Conservation (phyloP, 164 flowering plant genomes). For the Vitis amurensis region DNA sequence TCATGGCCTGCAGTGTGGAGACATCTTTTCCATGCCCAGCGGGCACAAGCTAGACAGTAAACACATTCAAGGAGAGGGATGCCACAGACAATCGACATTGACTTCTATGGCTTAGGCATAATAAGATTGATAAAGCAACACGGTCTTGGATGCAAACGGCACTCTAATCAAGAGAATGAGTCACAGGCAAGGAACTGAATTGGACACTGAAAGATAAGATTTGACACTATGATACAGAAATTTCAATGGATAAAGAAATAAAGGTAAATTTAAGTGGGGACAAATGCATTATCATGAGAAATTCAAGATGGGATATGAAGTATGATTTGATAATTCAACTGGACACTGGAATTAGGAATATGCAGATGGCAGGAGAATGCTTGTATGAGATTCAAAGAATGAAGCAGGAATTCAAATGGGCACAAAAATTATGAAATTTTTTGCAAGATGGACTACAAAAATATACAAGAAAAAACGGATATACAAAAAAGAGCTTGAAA, state of each 20-base stretch:
- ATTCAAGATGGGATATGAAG: background rate
- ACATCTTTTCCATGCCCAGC: constrained; percentile 64
- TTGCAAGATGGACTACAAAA: background rate
- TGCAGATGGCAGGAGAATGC: background rate
- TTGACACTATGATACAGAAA: background rate
- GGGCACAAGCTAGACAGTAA: constrained; percentile 47
- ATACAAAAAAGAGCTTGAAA: background rate
- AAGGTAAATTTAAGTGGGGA: background rate
- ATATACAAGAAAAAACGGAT: background rate
- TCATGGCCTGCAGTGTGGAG: constrained; percentile 61
- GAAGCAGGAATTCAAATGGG: too few relatives aligned
- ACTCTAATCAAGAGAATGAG: background rate
- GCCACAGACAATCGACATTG: constrained; percentile 52
- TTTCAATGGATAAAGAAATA: background rate
- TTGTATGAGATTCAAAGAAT: too few relatives aligned
- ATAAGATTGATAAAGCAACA: background rate
- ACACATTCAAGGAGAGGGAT: constrained; percentile 52
- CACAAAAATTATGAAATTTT: too few relatives aligned
- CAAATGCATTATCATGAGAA: background rate
- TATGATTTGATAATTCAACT: background rate
- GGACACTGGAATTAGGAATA: background rate
- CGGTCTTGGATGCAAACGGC: background rate
- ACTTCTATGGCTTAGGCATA: constrained; percentile 11
- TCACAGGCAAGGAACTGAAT: background rate
- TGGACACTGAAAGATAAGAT: background rate